Evolutionary conservation across 169 alveolate genomes (phyloP).

Genomic region (Theileria parva): DNA sequence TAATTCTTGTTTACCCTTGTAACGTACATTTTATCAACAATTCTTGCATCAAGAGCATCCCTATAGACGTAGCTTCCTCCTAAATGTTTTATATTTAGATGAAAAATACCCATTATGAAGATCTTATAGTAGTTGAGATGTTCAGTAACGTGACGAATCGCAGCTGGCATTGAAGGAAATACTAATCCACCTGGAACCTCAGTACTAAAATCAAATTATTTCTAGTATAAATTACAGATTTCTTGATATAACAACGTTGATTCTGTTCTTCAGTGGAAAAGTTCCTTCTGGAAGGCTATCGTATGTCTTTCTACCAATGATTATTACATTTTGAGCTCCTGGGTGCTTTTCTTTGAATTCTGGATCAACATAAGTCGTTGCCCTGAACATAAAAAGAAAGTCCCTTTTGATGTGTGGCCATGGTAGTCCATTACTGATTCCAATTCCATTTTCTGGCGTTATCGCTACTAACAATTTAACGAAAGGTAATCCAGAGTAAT

Average conservation of each 20-base stretch:
- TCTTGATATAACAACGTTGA: conserved; percentile 84
- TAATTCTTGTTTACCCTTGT: conserved; percentile 84
- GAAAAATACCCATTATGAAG: conserved; percentile 68
- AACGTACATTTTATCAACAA: conserved; percentile 75
- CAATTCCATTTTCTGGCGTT: conserved; percentile 80
- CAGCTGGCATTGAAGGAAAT: conserved; percentile 58
- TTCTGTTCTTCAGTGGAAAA: conserved; percentile 85
- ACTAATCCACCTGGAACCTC: conserved; percentile 65
- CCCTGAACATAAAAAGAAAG: conserved; percentile 78
- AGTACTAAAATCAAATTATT: conserved; percentile 19
- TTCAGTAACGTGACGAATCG: conserved; percentile 53
- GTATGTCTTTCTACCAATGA: conserved; percentile 97
- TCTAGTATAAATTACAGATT: conserved; percentile 55
- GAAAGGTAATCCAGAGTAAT: conserved; percentile 38
- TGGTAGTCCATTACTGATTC: conserved; percentile 85
- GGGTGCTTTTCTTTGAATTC: conserved; percentile 20
- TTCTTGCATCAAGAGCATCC: conserved; percentile 74
- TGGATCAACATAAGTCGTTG: conserved; percentile 71
- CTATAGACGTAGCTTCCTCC: conserved; percentile 86
- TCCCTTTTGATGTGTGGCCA: conserved; percentile 88
- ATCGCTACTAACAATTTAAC: conserved; percentile 48
- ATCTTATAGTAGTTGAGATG: conserved; percentile 67
- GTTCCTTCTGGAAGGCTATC: conserved; percentile 84
- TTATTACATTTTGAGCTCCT: conserved; percentile 82
- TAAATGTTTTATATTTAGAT: not conserved